Conservation (phyloP, 2,329 filamentous ascomycete genomes). For the Didymellaceae sp. region DNA sequence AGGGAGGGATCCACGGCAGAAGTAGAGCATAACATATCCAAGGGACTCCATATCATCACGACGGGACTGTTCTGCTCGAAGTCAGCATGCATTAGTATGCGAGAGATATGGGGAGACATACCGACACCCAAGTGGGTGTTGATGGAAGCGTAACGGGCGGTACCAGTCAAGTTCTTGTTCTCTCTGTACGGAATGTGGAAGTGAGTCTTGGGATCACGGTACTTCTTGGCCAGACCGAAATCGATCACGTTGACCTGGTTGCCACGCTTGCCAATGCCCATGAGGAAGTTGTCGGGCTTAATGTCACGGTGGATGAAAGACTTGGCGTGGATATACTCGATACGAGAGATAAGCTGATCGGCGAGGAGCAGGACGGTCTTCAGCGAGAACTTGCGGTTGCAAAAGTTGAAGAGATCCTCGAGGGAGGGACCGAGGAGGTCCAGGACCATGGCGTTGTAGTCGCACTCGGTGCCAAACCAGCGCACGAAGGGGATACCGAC, state of each 20-base stretch:
- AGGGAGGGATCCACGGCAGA: conserved; percentile 96
- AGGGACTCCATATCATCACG: conserved; percentile 99
- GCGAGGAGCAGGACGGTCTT: conserved; percentile 97
- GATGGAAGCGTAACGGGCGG: conserved; percentile 97
- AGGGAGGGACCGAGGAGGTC: conserved; percentile 94
- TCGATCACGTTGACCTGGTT: conserved; percentile 99
- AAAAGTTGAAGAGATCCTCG: conserved; percentile 99
- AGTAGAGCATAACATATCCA: conserved; percentile 99
- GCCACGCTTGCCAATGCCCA: conserved; percentile 98
- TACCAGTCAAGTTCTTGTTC: conserved; percentile 99
- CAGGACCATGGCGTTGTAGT: conserved; percentile 99
- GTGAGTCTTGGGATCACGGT: conserved; percentile 98
- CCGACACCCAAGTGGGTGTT: conserved; percentile 97
- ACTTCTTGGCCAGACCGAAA: conserved; percentile 99
- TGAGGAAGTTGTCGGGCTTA: conserved; percentile 99
- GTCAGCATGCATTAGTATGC: conserved; percentile 20
- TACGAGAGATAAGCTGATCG: conserved; percentile 97
- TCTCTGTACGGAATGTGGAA: conserved; percentile 99
- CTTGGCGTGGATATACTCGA: conserved; percentile 99
- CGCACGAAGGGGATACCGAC: conserved; percentile 98
- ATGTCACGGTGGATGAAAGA: conserved; percentile 99
- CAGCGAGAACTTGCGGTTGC: conserved; percentile 98
- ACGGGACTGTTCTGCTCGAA: conserved; percentile 82
- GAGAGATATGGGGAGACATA: conserved; percentile 51
- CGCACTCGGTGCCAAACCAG: conserved; percentile 99